These are phyloP conservation scores for Hemileccinum rubropunctum DNA, from an alignment of 768 basidiomycete species.

Conservation along the genomic window DNA sequence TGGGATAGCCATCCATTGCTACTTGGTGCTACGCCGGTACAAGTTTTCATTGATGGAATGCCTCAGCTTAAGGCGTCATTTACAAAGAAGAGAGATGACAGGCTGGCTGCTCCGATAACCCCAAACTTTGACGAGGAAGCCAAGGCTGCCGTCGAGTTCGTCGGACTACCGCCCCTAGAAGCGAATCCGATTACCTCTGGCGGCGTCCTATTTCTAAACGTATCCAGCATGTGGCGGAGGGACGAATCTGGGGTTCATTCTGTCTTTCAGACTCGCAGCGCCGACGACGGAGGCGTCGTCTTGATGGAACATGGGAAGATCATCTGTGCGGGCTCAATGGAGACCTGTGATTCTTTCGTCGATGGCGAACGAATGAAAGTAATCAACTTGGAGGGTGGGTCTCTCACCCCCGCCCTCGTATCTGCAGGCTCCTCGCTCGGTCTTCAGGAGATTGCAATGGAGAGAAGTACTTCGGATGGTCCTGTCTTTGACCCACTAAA, in stretches of 20 bases:
- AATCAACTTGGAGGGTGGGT: slow-evolving; percentile 61
- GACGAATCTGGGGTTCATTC: slow-evolving; percentile 20
- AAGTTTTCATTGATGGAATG: slow-evolving; percentile 85
- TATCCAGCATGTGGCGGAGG: slow-evolving; percentile 38
- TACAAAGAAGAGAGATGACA: slow-evolving; percentile 41
- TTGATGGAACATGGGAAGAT: slow-evolving; percentile 55
- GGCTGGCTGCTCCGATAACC: slow-evolving; percentile 49
- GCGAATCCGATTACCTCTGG: slow-evolving; percentile 33
- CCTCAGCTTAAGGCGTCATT: slow-evolving; percentile 47
- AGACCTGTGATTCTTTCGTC: slow-evolving; percentile 12
- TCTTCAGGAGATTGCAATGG: slow-evolving; percentile 62
- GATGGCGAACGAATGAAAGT: slow-evolving; percentile 6
- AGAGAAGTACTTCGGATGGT: slow-evolving; percentile 69
- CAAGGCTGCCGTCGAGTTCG: slow-evolving; percentile 51
- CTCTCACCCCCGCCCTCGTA: slow-evolving; percentile 57
- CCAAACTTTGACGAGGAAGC: slow-evolving; percentile 66
- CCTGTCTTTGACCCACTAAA: slow-evolving; percentile 47
- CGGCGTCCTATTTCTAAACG: slow-evolving; percentile 51
- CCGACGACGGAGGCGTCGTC: slow-evolving; percentile 32
- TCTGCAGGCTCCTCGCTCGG: slow-evolving; percentile 66
- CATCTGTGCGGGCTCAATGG: slow-evolving; percentile 39
- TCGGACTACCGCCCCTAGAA: slow-evolving; percentile 68
- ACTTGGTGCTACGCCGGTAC: slow-evolving; percentile 75
- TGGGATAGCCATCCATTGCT: slow-evolving; percentile 80
- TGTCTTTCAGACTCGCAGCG: slow-evolving; percentile 12